Base-by-base conservation (phyloP, 208 protist species). In the Acanthamoeba healyi region DNA sequence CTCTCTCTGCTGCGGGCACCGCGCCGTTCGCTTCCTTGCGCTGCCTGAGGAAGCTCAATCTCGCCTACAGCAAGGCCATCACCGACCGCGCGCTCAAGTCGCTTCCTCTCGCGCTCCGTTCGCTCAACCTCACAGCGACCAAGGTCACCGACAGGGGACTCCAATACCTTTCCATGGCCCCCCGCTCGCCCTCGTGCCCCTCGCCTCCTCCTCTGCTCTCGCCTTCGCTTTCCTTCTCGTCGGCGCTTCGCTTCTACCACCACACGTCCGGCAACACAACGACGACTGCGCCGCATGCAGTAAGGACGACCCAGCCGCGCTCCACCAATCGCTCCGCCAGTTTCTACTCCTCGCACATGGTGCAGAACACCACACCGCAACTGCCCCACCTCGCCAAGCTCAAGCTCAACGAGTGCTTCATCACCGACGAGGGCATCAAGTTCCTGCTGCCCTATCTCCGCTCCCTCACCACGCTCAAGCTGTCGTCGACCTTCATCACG, bases 381-480 rank as follows among this genome's bases (percentile, higher is more conserved):
- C 65, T 74, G 29, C 65, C 65, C 4, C 34, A 74, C 17, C 34
- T 74, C 32, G 36, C 22, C 65, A 74, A 74, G 65, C 24, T 74
- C 34, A 74, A 74, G 65, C 65, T 74, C 36, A 42, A 22, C 34
- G 65, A 74, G 34, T 74, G 65, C 65, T 74, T 74, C 65, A 42
- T 74, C 34, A 74, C 65, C 34, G 65, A 74, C n/a, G 65, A 74
- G 65, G 65, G 65, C 34, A 74, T 74, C 65, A 42, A 42, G n/a
- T 74, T 74, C 65, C 34, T 74, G 65, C 34, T 36, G 15, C 65
- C 65, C 34, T 74, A 74, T 19, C 65, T 74, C 34, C 29, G 19
- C 32, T 44, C 34, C 9, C 65, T 74, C 17, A 42, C 65, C 36
- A n/a, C 65, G 0, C 65, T 74, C 34, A 36, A 74, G 65, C 65